Evolutionary conservation across 2,329 filamentous ascomycete genomes (phyloP), one percentile per base, ranked within the genome.

Genomic region (Aspergillus sp.): DNA sequence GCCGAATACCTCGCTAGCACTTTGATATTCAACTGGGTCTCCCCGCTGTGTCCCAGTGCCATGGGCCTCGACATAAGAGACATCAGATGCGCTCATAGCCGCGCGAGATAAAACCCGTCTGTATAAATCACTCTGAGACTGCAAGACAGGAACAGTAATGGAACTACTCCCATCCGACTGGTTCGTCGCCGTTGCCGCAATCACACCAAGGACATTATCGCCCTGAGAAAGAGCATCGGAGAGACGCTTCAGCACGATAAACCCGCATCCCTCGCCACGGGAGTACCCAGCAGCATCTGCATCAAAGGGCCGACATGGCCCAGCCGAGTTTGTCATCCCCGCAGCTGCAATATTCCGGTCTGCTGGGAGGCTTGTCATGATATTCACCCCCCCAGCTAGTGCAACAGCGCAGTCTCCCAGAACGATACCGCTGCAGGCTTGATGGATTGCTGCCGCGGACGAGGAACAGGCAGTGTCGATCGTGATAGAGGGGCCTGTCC

Each of bases 171-270:
- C 61, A 15, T 71, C 70, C 1, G 59, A 46, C 24, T 78, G 75
- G 21, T 74, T 70, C 2, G 70, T 48, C 0, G 58, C 62, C 1
- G 65, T 56, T 12, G 49, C 53, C 0, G 49, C 35, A 21, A 81
- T 76, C 3, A 77, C 70, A 2, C 73, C 80, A 1, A 78, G 56
- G 24, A 85, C 78, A 2, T 65, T 66, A 58, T 66, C 79, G 0
- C 77, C 77, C 39, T 82, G 9, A 81, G 73, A 62, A 82, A 68
- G 73, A 56, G 81, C 77, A 6, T 67, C 64, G 8, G 77, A 72
- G 0, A 78, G 60, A 2, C 73, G 75, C 43, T 62, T 60, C 3
- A 63, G 48, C 6, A 59, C n/a, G 1, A 63, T 45, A 3, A 33
- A 6, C 1, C 35, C 59, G 2, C 27, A 23, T 1, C 55, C 61